These are phyloP conservation scores for Penicillium cosmopolitanum DNA, from an alignment of 495 filamentous ascomycete species.

Conservation along the genomic window DNA sequence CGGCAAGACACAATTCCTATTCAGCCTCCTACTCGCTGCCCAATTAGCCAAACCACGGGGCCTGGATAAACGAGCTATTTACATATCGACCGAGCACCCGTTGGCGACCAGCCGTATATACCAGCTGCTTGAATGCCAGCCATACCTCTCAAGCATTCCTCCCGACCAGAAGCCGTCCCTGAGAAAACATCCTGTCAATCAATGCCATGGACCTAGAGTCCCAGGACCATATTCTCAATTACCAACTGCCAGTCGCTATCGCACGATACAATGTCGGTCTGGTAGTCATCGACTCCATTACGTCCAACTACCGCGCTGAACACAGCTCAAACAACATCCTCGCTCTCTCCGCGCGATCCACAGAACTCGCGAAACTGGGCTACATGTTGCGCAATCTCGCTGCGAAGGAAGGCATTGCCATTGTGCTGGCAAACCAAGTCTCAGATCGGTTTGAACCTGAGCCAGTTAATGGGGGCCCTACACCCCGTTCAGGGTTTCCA, in stretches of 20 bases:
- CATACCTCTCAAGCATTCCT: conserved; percentile 55
- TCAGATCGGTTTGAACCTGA: conserved; percentile 73
- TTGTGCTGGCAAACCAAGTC: conserved; percentile 97
- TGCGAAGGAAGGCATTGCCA: conserved; percentile 68
- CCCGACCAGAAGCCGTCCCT: conserved; percentile 62
- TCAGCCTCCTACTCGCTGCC: conserved; percentile 77
- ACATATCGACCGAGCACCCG: conserved; percentile 93
- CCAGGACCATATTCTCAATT: conserved; percentile 92
- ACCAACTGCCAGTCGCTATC: conserved; percentile 87
- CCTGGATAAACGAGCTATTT: conserved; percentile 70
- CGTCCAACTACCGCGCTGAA: conserved; percentile 93
- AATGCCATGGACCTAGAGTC: conserved; percentile 89
- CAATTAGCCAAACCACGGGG: conserved; percentile 79
- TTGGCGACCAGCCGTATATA: conserved; percentile 78
- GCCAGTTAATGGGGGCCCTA: neutral
- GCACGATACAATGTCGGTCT: conserved; percentile 73
- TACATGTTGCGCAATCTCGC: conserved; percentile 75
- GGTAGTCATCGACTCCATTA: conserved; percentile 84
- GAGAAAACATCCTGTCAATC: conserved; percentile 70
- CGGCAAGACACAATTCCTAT: conserved; percentile 95
- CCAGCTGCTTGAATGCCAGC: conserved; percentile 74
- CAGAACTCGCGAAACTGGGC: conserved; percentile 77
- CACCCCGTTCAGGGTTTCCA: conserved; percentile 18
- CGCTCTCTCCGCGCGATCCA: conserved; percentile 53
- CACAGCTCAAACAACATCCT: conserved; percentile 50